Evolutionary conservation across 1,139 yeast species (phyloP).

Genomic region (Spathaspora sp.): DNA sequence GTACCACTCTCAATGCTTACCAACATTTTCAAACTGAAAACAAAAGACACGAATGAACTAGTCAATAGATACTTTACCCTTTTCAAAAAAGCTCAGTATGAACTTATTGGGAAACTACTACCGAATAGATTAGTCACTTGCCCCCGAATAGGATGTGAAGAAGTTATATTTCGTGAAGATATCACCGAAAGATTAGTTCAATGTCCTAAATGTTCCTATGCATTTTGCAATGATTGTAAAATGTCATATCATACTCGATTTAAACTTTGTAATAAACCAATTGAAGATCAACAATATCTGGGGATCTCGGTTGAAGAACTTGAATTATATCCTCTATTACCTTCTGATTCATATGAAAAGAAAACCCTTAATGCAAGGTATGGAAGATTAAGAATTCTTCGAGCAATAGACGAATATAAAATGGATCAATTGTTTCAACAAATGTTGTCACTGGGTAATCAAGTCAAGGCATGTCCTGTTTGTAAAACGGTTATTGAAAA

Average conservation of each 20-base stretch:
- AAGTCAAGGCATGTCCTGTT: constrained; percentile 45
- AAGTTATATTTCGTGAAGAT: constrained; percentile 47
- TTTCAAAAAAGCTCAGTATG: constrained; percentile 37
- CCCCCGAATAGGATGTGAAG: constrained; percentile 44
- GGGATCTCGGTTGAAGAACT: constrained; percentile 46
- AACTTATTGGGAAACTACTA: constrained; percentile 41
- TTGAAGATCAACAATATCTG: constrained; percentile 18
- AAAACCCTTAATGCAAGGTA: constrained; percentile 44
- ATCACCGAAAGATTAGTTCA: constrained; percentile 53
- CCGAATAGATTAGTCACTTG: constrained; percentile 55
- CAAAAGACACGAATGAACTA: constrained; percentile 15
- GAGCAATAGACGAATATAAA: constrained; percentile 44
- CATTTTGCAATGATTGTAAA: constrained; percentile 60
- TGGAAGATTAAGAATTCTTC: constrained; percentile 45
- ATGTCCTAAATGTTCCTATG: constrained; percentile 53
- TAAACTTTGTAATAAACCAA: constrained; percentile 36
- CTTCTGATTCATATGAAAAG: constrained; percentile 28
- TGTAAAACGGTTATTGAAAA: constrained; percentile 57
- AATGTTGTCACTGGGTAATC: background rate
- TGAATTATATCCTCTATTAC: constrained; percentile 34
- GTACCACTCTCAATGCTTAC: constrained; percentile 31
- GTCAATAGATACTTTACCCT: constrained; percentile 40
- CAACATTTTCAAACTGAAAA: constrained; percentile 20
- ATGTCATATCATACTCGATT: constrained; percentile 68
- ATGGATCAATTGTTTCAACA: constrained; percentile 41